Conservation (phyloP, 2,329 filamentous ascomycete genomes). For the Paecilomyces variotii region DNA sequence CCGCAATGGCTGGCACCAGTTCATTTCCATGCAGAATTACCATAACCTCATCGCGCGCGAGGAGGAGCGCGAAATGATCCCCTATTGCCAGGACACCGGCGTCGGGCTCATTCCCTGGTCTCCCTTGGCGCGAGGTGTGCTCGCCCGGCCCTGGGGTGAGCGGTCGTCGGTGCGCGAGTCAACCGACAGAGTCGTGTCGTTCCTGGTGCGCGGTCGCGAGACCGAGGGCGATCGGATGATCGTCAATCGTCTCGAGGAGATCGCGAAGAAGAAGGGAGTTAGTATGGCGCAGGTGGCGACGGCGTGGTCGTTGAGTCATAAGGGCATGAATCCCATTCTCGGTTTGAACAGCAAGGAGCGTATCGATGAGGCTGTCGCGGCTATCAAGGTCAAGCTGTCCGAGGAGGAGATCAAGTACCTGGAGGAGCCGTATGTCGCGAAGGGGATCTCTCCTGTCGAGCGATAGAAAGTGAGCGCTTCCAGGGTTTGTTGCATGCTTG, state of each 20-base stretch:
- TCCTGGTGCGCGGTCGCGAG: slow-evolving; percentile 34
- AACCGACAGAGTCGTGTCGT: slow-evolving; percentile 37
- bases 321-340: slow-evolving; percentile 51
- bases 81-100: slow-evolving; percentile 30
- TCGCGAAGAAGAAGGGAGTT: slow-evolving; percentile 50
- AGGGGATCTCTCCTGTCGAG: slow-evolving; percentile 26
- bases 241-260: slow-evolving; percentile 48
- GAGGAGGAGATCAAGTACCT: slow-evolving; percentile 54
- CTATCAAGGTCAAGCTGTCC: slow-evolving; percentile 40
- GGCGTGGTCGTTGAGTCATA: slow-evolving; percentile 52
- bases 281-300: slow-evolving; percentile 58
- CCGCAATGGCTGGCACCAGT: slow-evolving; percentile 42
- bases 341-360: slow-evolving; percentile 52
- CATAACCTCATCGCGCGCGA: slow-evolving; percentile 41
- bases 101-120: slow-evolving; percentile 34
- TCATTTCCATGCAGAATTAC: slow-evolving; percentile 46
- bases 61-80: slow-evolving; percentile 42
- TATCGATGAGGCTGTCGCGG: slow-evolving; percentile 54
- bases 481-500: background rate
- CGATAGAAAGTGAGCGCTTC: slow-evolving; percentile 20
- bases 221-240: slow-evolving; percentile 45
- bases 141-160: slow-evolving; percentile 39
- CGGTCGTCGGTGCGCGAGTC: slow-evolving; percentile 36
- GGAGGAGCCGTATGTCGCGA: slow-evolving; percentile 54
- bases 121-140: slow-evolving; percentile 36